Conservation (phyloP, 768 basidiomycete genomes). For the Boletus rex-veris region DNA sequence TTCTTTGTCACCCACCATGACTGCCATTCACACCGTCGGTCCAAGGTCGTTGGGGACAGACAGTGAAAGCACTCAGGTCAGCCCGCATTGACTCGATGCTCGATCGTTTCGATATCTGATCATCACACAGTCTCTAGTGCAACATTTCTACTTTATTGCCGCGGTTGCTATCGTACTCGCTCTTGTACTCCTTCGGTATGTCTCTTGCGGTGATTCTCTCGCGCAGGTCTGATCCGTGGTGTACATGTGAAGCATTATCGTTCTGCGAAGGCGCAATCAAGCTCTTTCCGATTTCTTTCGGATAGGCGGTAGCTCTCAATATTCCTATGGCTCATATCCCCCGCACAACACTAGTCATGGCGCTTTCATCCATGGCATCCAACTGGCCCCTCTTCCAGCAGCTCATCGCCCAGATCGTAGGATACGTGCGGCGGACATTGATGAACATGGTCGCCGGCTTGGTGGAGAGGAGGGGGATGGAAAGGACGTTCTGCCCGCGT, state of each 20-base stretch:
- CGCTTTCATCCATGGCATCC: slow-evolving; percentile 14
- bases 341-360: neutral
- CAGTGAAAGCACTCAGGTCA: slow-evolving; percentile 12
- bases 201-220: neutral
- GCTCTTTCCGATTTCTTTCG: slow-evolving; percentile 21
- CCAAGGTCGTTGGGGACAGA: neutral
- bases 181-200: slow-evolving; percentile 23
- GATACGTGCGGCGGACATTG: slow-evolving; percentile 37
- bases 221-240: slow-evolving; percentile 2
- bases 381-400: slow-evolving; percentile 20
- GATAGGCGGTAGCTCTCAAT: neutral
- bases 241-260: slow-evolving; percentile 9
- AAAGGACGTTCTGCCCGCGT: slow-evolving; percentile 49
- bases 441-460: slow-evolving; percentile 39
- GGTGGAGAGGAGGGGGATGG: slow-evolving; percentile 35
- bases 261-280: slow-evolving; percentile 24
- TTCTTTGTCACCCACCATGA: slow-evolving; percentile 2
- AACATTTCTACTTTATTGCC: slow-evolving; percentile 26
- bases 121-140: slow-evolving; percentile 14
- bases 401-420: slow-evolving; percentile 21
- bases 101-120: neutral
- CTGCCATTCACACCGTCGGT: neutral
- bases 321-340: slow-evolving; percentile 3
- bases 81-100: neutral
- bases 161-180: slow-evolving; percentile 9